phyloP scores from a whole-genome alignment of 352 stramenopile genomes.

The Phytophthora litchii region DNA sequence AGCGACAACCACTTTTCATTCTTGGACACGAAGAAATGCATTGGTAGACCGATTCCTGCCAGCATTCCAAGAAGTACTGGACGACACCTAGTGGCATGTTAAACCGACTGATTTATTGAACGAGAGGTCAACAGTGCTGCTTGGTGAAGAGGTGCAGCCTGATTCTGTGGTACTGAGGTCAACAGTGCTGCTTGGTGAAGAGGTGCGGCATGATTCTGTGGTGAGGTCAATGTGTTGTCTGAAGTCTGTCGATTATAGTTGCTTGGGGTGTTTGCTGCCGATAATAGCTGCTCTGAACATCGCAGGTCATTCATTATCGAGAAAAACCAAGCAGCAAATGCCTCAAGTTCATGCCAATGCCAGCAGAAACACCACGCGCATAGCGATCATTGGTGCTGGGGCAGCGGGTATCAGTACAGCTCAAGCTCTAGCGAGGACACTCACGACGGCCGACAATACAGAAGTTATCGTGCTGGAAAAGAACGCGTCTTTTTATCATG shows the following conservation, averaged over 20 bases:
- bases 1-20: background rate
- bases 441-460: constrained; percentile 28
- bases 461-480: constrained; percentile 50
- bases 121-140: background rate
- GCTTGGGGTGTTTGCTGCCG: too few relatives aligned
- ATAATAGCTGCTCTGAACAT: too few relatives aligned
- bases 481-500: constrained; percentile 46
- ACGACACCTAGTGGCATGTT: too few relatives aligned
- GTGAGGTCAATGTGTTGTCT: too few relatives aligned
- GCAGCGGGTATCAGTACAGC: constrained; percentile 39
- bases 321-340: background rate
- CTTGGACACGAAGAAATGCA: too few relatives aligned
- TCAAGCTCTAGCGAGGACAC: constrained; percentile 34
- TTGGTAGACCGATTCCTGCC: too few relatives aligned
- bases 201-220: background rate
- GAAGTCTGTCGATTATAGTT: too few relatives aligned
- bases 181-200: background rate
- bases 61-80: too few relatives aligned
- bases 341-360: constrained; percentile 16
- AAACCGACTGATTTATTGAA: background rate
- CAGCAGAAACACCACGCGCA: constrained; percentile 23
- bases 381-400: constrained; percentile 44
- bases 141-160: background rate
- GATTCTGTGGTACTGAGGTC: background rate
- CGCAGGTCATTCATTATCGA: too few relatives aligned